phyloP scores from a whole-genome alignment of 148 eudicot species.

The Silene conica region DNA sequence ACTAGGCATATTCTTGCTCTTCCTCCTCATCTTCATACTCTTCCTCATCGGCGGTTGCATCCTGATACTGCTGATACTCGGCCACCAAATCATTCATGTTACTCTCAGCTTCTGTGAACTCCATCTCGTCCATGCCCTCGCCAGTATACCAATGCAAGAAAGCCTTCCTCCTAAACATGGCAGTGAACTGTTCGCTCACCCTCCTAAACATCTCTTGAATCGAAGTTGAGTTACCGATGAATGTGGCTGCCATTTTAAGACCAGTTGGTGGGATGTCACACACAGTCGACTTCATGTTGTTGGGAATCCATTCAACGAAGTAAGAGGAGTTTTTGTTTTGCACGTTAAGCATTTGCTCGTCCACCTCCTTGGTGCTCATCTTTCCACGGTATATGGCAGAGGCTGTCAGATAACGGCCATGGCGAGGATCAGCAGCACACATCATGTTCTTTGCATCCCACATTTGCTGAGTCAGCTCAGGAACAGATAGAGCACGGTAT shows the following conservation, averaged over 20 bases:
- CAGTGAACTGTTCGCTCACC: constrained; percentile 14
- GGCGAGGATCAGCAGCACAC: constrained; percentile 14
- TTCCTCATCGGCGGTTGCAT: constrained; percentile 11
- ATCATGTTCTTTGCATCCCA: constrained; percentile 16
- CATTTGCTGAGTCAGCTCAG: constrained; percentile 16
- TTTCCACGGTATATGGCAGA: constrained; percentile 15
- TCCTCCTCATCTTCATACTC: constrained; percentile 16
- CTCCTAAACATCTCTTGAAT: constrained; percentile 18
- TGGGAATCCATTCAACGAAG: constrained; percentile 17
- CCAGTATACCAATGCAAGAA: constrained; percentile 17
- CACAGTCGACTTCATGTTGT: constrained; percentile 14
- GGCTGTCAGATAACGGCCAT: constrained; percentile 9
- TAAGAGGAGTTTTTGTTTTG: constrained; percentile 15
- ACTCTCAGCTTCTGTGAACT: constrained; percentile 14
- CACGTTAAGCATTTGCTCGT: constrained; percentile 14
- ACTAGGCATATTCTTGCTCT: background rate
- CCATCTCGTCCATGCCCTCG: constrained; percentile 17
- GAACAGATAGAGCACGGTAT: constrained; percentile 13
- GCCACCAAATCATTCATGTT: constrained; percentile 19
- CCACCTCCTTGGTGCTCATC: constrained; percentile 16
- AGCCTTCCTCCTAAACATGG: constrained; percentile 16
- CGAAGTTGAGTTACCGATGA: constrained; percentile 6
- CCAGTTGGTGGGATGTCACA: constrained; percentile 16
- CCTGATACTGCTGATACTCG: constrained; percentile 18
- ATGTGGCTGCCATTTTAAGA: constrained; percentile 15